Evolutionary conservation across 2,329 filamentous ascomycete species (phyloP).

Genomic region (Fusarium compactum): DNA sequence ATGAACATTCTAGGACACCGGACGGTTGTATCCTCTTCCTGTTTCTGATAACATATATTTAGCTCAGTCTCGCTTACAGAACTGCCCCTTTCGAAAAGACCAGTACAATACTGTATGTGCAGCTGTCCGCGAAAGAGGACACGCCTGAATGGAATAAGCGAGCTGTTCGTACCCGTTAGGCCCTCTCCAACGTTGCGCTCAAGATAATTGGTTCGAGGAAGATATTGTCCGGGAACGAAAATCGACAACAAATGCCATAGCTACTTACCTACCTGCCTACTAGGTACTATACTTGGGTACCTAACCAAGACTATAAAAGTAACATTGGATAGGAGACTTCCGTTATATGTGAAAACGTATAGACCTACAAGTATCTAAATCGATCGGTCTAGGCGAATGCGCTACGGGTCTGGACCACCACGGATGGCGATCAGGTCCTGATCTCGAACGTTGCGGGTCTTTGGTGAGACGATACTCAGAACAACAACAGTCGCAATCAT

Average conservation of each 20-base stretch:
- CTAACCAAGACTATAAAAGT: background rate
- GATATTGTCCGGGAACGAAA: constrained; percentile 17
- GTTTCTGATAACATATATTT: background rate
- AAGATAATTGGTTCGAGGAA: background rate
- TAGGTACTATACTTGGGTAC: no score
- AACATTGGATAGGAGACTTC: background rate
- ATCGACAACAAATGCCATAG: constrained; percentile 6
- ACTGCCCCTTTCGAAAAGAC: background rate
- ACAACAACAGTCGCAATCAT: background rate
- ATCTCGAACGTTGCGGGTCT: constrained; percentile 38
- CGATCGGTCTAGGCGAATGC: constrained; percentile 40
- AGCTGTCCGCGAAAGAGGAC: background rate
- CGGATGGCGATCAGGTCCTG: background rate
- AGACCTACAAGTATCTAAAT: constrained; percentile 6
- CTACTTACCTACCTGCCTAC: background rate
- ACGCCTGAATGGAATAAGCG: background rate
- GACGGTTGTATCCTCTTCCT: background rate
- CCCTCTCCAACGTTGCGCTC: background rate
- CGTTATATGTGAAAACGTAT: background rate
- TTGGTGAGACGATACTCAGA: background rate
- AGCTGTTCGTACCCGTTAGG: background rate
- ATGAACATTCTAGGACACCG: background rate
- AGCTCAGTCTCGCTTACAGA: background rate
- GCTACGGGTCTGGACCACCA: constrained; percentile 40
- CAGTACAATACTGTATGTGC: background rate